A percentile compares a stretch with the other conserved stretches of the same genome.
Evolutionary conservation across 345 rosid species (phyloP).

Genomic region (Arabis alpina): DNA sequence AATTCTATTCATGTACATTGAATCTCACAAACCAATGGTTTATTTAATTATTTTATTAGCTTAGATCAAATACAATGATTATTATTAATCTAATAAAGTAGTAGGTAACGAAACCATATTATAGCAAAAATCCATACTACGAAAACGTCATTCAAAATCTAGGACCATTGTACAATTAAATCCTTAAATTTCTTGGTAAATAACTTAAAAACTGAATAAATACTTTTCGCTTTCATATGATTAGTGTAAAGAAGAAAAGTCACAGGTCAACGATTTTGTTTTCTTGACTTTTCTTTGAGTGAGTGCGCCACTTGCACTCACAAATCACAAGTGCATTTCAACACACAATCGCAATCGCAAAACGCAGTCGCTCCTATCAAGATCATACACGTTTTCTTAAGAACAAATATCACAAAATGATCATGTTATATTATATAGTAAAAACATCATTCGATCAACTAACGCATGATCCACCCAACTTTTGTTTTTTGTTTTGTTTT

Average conservation of each 20-base stretch:
- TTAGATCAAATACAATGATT: slow-evolving; percentile 6
- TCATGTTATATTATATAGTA: slow-evolving; percentile 8
- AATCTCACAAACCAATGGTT: slow-evolving; percentile 12
- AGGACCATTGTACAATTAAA: not conserved
- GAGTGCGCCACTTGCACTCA: slow-evolving; percentile 20
- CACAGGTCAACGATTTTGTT: slow-evolving; percentile 17
- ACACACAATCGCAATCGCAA: slow-evolving; percentile 10
- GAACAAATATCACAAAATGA: not conserved
- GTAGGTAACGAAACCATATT: not conserved
- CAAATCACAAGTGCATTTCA: not conserved
- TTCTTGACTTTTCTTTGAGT: slow-evolving; percentile 18
- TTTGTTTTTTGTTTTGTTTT: not conserved
- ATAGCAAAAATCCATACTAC: not conserved
- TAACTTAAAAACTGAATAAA: not conserved
- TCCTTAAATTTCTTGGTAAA: not conserved
- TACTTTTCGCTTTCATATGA: not conserved
- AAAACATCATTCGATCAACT: not conserved
- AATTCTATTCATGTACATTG: slow-evolving; percentile 10
- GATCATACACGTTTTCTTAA: slow-evolving; percentile 19
- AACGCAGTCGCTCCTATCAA: slow-evolving; percentile 20
- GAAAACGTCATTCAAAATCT: not conserved
- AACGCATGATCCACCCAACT: slow-evolving; percentile 2
- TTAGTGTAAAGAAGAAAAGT: slow-evolving; percentile 11
- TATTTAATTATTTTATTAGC: not conserved
- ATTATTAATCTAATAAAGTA: not conserved